Evolutionary conservation across 106 monocot genomes (phyloP), one percentile per base, ranked within the genome.

Genomic region (Posidonia australis): DNA sequence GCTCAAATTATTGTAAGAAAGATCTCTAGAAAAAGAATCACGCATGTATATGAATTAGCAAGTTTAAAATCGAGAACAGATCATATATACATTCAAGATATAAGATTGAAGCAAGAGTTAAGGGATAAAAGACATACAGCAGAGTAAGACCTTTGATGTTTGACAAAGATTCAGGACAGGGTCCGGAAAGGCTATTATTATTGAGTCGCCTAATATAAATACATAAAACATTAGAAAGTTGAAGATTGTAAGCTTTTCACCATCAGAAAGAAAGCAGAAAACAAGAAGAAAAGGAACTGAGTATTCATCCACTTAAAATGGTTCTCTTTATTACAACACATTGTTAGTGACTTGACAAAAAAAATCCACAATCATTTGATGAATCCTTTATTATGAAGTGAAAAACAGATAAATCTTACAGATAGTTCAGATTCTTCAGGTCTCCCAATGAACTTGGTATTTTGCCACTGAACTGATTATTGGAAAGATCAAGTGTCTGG

Each of bases 1-100:
- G 64, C 84, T 96, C 19, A 96, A 69, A 62, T 96, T 90, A 76
- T 96, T 96, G 63, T 78, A 90, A 23, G 94, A 96, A 44, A 96
- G 80, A 78, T 96, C 94, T 60, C 94, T 96, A 66, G 22, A 58
- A 45, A 64, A 72, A 44, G 19, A 11, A 17, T 6, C 13, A 13
- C 1, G 44, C 19, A 12, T 36, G 36, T 36, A 13, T 18, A 55
- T 19, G 44, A 20, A 13, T 45, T 54, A 1, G n/a, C 13, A 41
- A 30, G 62, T 52, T 17, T 14, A 49, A 48, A 30, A 70, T 31
- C n/a, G 12, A 27, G 19, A 51, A 6, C n/a, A 51, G 14, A n/a
- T n/a, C 58, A 29, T 26, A 3, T 58, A n/a, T n/a, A n/a, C 26
- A 3, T 27, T 27, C 58, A 29, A 12, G 26, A 24, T 2, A 17